Conservation (phyloP, 192 early-diverging fungal genomes). For the Coemansia sp. region DNA sequence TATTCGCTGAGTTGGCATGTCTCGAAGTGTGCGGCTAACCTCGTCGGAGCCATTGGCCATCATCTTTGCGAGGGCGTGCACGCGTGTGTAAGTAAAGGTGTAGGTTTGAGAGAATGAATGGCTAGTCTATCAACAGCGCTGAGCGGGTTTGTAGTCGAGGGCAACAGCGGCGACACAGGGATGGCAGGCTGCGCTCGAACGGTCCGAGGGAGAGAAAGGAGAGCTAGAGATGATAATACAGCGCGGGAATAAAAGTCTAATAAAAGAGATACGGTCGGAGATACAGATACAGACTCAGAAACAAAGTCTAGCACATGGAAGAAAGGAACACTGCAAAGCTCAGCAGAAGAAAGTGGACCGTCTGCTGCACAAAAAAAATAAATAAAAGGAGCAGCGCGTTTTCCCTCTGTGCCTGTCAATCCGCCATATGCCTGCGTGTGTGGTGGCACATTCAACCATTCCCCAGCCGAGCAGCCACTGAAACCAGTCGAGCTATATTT, state of each 20-base stretch:
- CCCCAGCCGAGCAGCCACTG: conserved; percentile 4
- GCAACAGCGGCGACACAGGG: not conserved
- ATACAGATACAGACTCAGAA: conserved; percentile 2
- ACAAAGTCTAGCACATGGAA: not conserved
- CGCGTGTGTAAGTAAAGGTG: not conserved
- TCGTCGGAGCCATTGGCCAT: conserved; percentile 22
- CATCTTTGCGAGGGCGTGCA: conserved; percentile 18
- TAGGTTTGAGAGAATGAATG: not conserved
- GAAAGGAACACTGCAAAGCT: conserved; percentile 1
- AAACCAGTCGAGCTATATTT: not conserved
- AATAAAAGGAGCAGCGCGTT: not conserved
- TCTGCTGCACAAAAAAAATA: not conserved
- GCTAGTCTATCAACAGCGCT: not conserved
- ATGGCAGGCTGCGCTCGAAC: not conserved
- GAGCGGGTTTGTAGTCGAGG: not conserved
- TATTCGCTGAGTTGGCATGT: conserved; percentile 14
- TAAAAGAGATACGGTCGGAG: conserved; percentile 1
- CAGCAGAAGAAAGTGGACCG: not conserved
- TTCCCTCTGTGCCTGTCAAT: conserved; percentile 6
- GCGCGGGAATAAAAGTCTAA: not conserved
- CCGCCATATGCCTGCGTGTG: not conserved
- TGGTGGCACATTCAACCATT: not conserved
- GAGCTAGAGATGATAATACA: conserved; percentile 9
- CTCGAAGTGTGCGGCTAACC: not conserved
- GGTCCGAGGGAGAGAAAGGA: not conserved